Conservation (phyloP, 352 stramenopile species). For the Phytopythium montanum region DNA sequence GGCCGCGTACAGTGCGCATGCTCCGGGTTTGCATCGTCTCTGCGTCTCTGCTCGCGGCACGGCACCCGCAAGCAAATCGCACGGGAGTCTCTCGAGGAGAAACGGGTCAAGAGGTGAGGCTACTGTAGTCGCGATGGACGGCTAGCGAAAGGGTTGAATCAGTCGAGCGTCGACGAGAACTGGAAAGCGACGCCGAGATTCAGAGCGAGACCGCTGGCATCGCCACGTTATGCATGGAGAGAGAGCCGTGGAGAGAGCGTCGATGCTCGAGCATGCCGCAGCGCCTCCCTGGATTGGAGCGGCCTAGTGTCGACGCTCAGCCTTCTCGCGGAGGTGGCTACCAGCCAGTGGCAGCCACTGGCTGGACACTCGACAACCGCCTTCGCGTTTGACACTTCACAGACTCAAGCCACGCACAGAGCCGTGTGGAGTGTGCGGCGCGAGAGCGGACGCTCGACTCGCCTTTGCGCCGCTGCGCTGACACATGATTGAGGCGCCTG, state of each 20-base stretch:
- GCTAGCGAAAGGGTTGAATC: background rate
- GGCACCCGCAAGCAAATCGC: constrained; percentile 1
- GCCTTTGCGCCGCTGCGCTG: background rate
- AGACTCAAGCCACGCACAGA: background rate
- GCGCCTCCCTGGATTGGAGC: too few relatives aligned
- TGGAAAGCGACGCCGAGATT: too few relatives aligned
- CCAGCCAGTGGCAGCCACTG: too few relatives aligned
- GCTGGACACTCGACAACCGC: background rate
- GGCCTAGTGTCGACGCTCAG: too few relatives aligned
- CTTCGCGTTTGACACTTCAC: background rate
- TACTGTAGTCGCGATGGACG: background rate
- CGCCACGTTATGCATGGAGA: too few relatives aligned
- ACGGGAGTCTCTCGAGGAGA: background rate
- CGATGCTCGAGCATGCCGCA: too few relatives aligned
- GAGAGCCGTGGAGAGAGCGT: too few relatives aligned
- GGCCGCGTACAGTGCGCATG: background rate
- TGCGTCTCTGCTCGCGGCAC: background rate
- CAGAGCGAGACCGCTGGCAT: too few relatives aligned
- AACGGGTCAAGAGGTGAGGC: background rate
- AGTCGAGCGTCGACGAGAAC: background rate
- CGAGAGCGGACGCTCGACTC: background rate
- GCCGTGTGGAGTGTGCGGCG: background rate
- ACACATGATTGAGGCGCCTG: too few relatives aligned
- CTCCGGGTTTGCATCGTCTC: background rate
- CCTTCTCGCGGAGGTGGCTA: too few relatives aligned